A percentile compares a stretch with the other conserved stretches of the same genome.
Conservation (phyloP, 1,139 yeast genomes). For the Yamadazyma oceani region DNA sequence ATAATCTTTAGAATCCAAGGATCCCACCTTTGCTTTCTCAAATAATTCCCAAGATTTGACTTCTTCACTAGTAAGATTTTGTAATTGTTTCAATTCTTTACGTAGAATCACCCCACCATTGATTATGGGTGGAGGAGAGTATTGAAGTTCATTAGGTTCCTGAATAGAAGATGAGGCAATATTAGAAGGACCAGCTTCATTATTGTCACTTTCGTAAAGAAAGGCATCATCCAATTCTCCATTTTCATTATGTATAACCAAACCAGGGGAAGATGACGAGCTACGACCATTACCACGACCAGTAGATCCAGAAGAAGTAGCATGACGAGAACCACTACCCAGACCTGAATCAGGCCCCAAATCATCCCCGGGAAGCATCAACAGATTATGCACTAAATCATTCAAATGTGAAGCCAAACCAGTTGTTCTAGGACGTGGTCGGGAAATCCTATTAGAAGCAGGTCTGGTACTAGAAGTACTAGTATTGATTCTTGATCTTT, state of each 20-base stretch:
- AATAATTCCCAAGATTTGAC: slow-evolving; percentile 41
- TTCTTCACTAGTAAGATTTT: slow-evolving; percentile 37
- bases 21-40: slow-evolving; percentile 27
- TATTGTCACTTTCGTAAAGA: slow-evolving; percentile 20
- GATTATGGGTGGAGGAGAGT: slow-evolving; percentile 20
- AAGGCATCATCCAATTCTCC: slow-evolving; percentile 40
- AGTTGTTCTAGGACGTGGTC: not conserved
- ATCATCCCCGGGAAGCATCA: not conserved
- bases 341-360: not conserved
- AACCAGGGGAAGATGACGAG: slow-evolving; percentile 11
- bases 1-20: slow-evolving; percentile 9
- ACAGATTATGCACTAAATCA: not conserved
- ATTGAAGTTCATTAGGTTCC: not conserved
- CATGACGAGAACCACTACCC: not conserved
- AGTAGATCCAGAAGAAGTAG: not conserved
- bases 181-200: slow-evolving; percentile 6
- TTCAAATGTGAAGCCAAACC: slow-evolving; percentile 1
- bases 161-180: not conserved
- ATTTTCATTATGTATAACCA: slow-evolving; percentile 33
- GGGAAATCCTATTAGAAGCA: not conserved
- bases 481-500: slow-evolving; percentile 1
- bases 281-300: not conserved
- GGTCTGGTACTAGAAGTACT: too few species aligned
- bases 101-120: slow-evolving; percentile 46
- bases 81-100: slow-evolving; percentile 33